A percentile compares a stretch with the other conserved stretches of the same genome.
phyloP scores from a whole-genome alignment of 2,329 filamentous ascomycete genomes.

The Leptodontidium sp. region DNA sequence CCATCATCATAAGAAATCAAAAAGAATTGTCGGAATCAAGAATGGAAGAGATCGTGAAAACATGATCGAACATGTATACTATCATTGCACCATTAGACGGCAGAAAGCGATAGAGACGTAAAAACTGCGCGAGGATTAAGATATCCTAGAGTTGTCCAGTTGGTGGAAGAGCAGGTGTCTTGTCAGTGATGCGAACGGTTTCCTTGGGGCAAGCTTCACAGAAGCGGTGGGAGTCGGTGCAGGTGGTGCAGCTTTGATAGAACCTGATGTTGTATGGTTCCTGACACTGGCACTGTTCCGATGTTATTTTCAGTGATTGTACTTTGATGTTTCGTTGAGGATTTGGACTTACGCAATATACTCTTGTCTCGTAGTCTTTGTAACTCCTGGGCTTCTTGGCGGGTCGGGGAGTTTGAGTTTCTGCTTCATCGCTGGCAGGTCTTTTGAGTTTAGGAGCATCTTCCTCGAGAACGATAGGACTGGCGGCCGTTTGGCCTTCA shows the following conservation, averaged over 20 bases:
- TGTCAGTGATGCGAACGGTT: neutral
- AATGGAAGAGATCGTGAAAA: neutral
- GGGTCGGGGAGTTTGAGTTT: slow-evolving; percentile 6
- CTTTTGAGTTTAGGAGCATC: slow-evolving; percentile 14
- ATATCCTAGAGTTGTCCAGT: neutral
- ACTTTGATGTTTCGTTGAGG: neutral
- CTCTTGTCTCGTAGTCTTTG: slow-evolving; percentile 22
- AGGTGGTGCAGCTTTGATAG: neutral
- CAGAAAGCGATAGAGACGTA: neutral
- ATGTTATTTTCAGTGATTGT: neutral
- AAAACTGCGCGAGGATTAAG: neutral
- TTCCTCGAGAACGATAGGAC: neutral
- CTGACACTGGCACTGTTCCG: neutral
- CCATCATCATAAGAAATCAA: neutral
- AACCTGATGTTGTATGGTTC: neutral
- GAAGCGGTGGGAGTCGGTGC: neutral
- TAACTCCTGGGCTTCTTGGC: slow-evolving; percentile 24
- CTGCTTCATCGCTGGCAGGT: slow-evolving; percentile 23
- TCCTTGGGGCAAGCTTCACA: neutral
- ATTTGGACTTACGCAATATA: slow-evolving; percentile 38
- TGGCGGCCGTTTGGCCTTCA: neutral
- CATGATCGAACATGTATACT: neutral
- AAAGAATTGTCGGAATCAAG: neutral
- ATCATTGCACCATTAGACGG: neutral
- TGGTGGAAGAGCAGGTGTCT: neutral